Percentiles rank a stretch among this genome's conserved stretches.
Evolutionary conservation across 306 rosid species (phyloP).

Genomic region (Inga leiocalycina): DNA sequence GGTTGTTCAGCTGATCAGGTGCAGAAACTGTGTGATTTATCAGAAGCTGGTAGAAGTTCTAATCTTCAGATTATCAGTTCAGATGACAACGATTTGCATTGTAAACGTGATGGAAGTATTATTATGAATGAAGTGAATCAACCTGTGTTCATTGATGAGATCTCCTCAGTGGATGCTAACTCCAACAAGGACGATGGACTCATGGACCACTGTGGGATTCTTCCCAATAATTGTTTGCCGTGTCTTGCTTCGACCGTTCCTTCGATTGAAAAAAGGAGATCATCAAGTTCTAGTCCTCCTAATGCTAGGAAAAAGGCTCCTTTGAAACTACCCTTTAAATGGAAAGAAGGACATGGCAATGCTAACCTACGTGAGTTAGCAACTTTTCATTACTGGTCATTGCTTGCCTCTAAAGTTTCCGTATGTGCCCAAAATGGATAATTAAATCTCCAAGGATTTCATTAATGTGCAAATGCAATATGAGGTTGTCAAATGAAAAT

Average conservation of each 20-base stretch:
- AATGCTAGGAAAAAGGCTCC: slow-evolving; percentile 69
- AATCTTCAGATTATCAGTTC: neutral
- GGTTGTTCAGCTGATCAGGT: slow-evolving; percentile 8
- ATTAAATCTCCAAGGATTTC: neutral
- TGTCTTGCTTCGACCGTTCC: slow-evolving; percentile 78
- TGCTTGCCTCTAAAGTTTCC: neutral
- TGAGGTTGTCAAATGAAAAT: too few relatives aligned
- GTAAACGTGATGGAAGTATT: slow-evolving; percentile 24
- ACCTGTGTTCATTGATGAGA: slow-evolving; percentile 81
- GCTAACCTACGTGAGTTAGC: slow-evolving; percentile 67
- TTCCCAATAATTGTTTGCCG: slow-evolving; percentile 85
- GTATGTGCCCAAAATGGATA: neutral
- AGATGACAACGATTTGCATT: slow-evolving; percentile 13
- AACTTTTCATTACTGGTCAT: slow-evolving; percentile 7
- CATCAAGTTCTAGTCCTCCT: slow-evolving; percentile 80
- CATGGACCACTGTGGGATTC: slow-evolving; percentile 86
- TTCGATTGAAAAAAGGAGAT: slow-evolving; percentile 77
- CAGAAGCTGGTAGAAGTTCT: slow-evolving; percentile 5
- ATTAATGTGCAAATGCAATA: neutral
- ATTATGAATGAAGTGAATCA: slow-evolving; percentile 45
- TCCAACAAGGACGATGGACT: slow-evolving; percentile 63
- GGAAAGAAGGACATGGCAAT: slow-evolving; percentile 69
- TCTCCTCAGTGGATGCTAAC: slow-evolving; percentile 71
- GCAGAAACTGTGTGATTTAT: neutral
- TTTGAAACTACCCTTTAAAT: slow-evolving; percentile 67